Evolutionary conservation across 371 early-diverging fungal genomes (phyloP).

Genomic region (Rhizopus arrhizus): DNA sequence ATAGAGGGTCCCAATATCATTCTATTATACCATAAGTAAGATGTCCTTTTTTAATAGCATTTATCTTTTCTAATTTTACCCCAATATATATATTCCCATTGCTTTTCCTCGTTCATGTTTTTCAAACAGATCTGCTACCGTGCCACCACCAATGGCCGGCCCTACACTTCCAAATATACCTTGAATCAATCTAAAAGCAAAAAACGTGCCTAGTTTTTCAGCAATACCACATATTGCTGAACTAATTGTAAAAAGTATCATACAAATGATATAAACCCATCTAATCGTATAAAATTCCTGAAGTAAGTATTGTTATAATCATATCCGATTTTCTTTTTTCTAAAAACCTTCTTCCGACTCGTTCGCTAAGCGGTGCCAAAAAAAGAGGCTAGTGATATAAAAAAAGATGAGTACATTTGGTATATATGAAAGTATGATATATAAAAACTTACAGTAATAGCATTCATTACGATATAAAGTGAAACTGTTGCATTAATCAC

Average conservation of each 20-base stretch:
- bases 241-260: constrained; percentile 34
- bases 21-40: constrained; percentile 20
- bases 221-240: constrained; percentile 42
- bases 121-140: constrained; percentile 42
- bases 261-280: constrained; percentile 32
- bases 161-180: constrained; percentile 42
- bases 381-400: constrained; percentile 30
- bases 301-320: not conserved
- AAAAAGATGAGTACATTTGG: not conserved
- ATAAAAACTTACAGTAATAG: constrained; percentile 18
- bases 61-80: constrained; percentile 15
- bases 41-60: not conserved
- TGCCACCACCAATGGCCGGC: constrained; percentile 47
- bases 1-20: constrained; percentile 57
- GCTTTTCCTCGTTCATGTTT: constrained; percentile 45
- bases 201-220: constrained; percentile 33
- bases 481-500: constrained; percentile 23
- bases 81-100: constrained; percentile 43
- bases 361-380: constrained; percentile 43
- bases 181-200: constrained; percentile 43
- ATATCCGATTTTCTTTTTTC: constrained; percentile 17
- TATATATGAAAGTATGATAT: no score
- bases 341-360: constrained; percentile 35
- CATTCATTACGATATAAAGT: constrained; percentile 26
- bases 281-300: constrained; percentile 15